Evolutionary conservation across 495 filamentous ascomycete species (phyloP).

Genomic region (Penicillium desertorum): DNA sequence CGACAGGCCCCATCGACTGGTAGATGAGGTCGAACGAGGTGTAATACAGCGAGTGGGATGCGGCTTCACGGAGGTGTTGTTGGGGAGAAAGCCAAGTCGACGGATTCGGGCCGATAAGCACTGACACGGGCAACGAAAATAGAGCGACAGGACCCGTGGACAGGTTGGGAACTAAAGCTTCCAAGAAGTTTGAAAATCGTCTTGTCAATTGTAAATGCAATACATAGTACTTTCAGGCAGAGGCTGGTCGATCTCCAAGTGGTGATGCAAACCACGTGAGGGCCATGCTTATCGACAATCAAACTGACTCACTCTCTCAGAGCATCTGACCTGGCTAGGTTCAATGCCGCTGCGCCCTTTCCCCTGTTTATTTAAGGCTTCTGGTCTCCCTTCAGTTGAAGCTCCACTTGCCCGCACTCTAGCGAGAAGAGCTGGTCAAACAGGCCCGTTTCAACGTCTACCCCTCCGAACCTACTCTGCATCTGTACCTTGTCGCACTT

Average conservation of each 20-base stretch:
- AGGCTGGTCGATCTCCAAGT: slow-evolving; percentile 9
- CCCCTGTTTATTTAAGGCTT: slow-evolving; percentile 21
- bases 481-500: slow-evolving; percentile 16
- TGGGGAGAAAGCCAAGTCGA: slow-evolving; percentile 31
- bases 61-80: slow-evolving; percentile 22
- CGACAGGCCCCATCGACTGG: slow-evolving; percentile 40
- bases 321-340: slow-evolving; percentile 7
- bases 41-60: slow-evolving; percentile 18
- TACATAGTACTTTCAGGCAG: not conserved
- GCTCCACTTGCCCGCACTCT: slow-evolving; percentile 21
- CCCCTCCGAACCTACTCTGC: slow-evolving; percentile 12
- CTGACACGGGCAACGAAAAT: not conserved
- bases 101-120: slow-evolving; percentile 21
- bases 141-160: not conserved
- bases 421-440: slow-evolving; percentile 14
- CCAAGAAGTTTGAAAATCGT: not conserved
- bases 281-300: slow-evolving; percentile 26
- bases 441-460: slow-evolving; percentile 13
- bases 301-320: slow-evolving; percentile 18
- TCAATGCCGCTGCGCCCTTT: slow-evolving; percentile 28
- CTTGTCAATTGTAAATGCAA: slow-evolving; percentile 3
- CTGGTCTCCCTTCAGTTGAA: slow-evolving; percentile 16
- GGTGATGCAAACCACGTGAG: slow-evolving; percentile 34
- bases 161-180: not conserved
- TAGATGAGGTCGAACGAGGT: slow-evolving; percentile 4